Conservation (phyloP, 257 asterid genomes). For the Sherardia arvensis region DNA sequence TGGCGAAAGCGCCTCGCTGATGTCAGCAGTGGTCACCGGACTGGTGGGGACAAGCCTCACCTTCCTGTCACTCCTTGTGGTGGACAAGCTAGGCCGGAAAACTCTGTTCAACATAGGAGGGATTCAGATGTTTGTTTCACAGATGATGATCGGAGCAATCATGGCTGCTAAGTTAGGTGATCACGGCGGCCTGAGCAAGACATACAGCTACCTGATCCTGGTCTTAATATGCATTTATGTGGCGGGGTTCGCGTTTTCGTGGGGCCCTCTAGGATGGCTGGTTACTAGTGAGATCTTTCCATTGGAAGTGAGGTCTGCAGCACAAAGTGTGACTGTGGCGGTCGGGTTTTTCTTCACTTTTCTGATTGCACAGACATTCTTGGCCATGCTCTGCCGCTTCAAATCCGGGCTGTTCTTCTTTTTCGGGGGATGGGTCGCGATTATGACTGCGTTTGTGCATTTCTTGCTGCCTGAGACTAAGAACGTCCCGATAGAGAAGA, state of each 20-base stretch:
- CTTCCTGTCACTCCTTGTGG: slow-evolving; percentile 36
- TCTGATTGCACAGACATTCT: slow-evolving; percentile 50
- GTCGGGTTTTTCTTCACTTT: slow-evolving; percentile 56
- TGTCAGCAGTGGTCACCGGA: slow-evolving; percentile 57
- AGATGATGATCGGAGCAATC: slow-evolving; percentile 39
- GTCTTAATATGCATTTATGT: slow-evolving; percentile 46
- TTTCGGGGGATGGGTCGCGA: slow-evolving; percentile 67
- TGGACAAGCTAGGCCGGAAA: slow-evolving; percentile 55
- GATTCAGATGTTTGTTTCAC: slow-evolving; percentile 40
- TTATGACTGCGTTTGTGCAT: slow-evolving; percentile 56
- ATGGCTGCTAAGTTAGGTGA: slow-evolving; percentile 58
- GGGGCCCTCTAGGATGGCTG: slow-evolving; percentile 86
- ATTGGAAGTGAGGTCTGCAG: slow-evolving; percentile 61
- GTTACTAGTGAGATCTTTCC: slow-evolving; percentile 75
- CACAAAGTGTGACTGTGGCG: slow-evolving; percentile 57
- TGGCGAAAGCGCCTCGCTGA: slow-evolving; percentile 41
- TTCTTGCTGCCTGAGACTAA: slow-evolving; percentile 74
- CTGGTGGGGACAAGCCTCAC: slow-evolving; percentile 43
- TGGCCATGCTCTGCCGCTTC: slow-evolving; percentile 60
- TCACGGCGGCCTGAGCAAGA: slow-evolving; percentile 42
- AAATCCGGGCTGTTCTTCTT: slow-evolving; percentile 60
- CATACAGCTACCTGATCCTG: slow-evolving; percentile 34
- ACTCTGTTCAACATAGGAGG: slow-evolving; percentile 46
- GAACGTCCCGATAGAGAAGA: slow-evolving; percentile 60
- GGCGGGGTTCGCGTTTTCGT: slow-evolving; percentile 64